These are phyloP conservation scores for Phoma sp. DNA, from an alignment of 2,329 filamentous ascomycete species.

Conservation along the genomic window DNA sequence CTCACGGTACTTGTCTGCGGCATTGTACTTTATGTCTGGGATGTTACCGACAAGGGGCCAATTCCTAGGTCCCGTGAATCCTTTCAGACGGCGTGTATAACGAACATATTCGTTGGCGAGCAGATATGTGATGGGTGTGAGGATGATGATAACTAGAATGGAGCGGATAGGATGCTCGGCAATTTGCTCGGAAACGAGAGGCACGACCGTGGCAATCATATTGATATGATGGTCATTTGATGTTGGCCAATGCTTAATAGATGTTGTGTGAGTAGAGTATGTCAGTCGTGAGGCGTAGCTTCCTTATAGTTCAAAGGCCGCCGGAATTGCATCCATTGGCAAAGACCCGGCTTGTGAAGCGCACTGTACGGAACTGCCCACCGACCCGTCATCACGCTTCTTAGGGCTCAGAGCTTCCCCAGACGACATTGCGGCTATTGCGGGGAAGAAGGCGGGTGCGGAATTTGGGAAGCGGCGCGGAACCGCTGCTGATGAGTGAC, in stretches of 20 bases:
- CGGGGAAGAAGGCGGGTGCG: conserved; percentile 23
- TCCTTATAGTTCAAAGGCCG: conserved; percentile 2
- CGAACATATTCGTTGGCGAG: conserved; percentile 47
- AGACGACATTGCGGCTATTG: conserved; percentile 4
- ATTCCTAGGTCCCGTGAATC: conserved; percentile 48
- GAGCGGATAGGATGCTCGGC: conserved; percentile 34
- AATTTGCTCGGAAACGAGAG: conserved; percentile 30
- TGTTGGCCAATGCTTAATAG: background rate
- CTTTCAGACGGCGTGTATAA: conserved; percentile 43
- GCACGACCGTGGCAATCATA: conserved; percentile 40
- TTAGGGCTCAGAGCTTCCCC: background rate
- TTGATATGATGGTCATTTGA: background rate
- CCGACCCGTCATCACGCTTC: background rate
- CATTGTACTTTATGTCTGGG: conserved; percentile 51
- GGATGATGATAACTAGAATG: conserved; percentile 27
- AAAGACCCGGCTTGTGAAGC: background rate
- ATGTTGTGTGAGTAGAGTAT: background rate
- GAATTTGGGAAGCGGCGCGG: conserved; percentile 25
- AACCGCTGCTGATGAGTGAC: background rate
- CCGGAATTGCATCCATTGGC: conserved; percentile 9
- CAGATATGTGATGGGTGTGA: conserved; percentile 44
- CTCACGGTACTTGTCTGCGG: conserved; percentile 51
- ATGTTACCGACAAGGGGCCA: conserved; percentile 52
- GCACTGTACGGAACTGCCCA: background rate
- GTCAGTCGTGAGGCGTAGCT: background rate